These are phyloP conservation scores for Tetradesmus obliquus DNA, from an alignment of 139 green algal species.

Conservation along the genomic window DNA sequence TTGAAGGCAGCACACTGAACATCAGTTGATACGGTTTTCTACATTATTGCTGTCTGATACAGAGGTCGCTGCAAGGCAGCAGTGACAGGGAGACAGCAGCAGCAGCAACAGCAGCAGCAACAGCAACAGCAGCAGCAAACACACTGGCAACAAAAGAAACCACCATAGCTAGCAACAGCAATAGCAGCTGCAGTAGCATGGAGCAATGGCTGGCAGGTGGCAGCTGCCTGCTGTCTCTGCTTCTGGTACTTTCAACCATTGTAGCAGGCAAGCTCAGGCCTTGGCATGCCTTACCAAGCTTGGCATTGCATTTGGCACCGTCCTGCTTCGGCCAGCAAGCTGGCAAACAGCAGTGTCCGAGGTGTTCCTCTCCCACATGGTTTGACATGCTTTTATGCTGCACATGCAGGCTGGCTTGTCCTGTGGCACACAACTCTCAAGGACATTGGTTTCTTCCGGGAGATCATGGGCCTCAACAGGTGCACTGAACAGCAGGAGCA, in stretches of 20 bases:
- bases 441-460: constrained; percentile 37
- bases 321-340: neutral
- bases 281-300: neutral
- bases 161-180: neutral
- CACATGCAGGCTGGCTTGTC: constrained; percentile 28
- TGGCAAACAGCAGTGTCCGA: neutral
- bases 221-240: constrained; percentile 1
- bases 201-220: constrained; percentile 29
- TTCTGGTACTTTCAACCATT: constrained; percentile 22
- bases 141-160: neutral
- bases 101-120: neutral
- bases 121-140: neutral
- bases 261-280: neutral
- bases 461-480: constrained; percentile 47
- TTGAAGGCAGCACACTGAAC: neutral
- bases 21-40: neutral
- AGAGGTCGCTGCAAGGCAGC: no score
- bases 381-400: neutral
- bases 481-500: neutral
- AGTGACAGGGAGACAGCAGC: neutral
- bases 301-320: no score
- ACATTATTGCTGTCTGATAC: no score
- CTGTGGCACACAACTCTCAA: constrained; percentile 45
- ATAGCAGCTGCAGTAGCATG: neutral
- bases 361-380: no score